These are phyloP conservation scores for Fusarium veterinarium DNA, from an alignment of 2,329 filamentous ascomycete species.

Conservation along the genomic window DNA sequence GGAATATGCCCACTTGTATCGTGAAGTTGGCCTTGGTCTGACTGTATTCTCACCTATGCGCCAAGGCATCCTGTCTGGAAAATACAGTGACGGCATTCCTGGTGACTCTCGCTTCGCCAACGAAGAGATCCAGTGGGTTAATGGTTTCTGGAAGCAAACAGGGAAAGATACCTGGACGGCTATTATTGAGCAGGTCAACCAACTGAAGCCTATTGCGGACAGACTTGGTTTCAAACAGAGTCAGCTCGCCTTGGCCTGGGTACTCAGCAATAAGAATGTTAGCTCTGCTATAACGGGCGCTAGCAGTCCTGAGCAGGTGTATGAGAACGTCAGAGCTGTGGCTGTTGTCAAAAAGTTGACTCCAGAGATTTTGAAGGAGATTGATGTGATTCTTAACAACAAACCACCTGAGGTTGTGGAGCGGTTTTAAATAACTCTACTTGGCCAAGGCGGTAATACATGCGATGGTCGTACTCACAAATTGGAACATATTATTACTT, in stretches of 20 bases:
- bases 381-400: conserved; percentile 69
- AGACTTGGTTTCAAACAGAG: conserved; percentile 69
- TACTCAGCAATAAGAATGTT: conserved; percentile 70
- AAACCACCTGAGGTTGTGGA: conserved; percentile 60
- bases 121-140: conserved; percentile 66
- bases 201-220: conserved; percentile 72
- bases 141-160: conserved; percentile 63
- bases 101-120: conserved; percentile 68
- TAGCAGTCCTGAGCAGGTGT: conserved; percentile 67
- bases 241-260: conserved; percentile 70
- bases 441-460: not conserved
- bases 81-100: conserved; percentile 74
- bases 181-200: conserved; percentile 69
- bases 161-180: conserved; percentile 65
- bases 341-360: conserved; percentile 66
- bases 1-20: conserved; percentile 71
- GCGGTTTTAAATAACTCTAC: conserved; percentile 31
- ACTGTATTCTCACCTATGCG: conserved; percentile 72
- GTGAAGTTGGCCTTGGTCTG: conserved; percentile 68
- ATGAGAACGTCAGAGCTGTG: conserved; percentile 68
- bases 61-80: conserved; percentile 71
- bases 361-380: conserved; percentile 67
- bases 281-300: conserved; percentile 72
- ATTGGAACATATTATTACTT: not conserved
- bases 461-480: not conserved